Base-by-base conservation (phyloP, 2,329 filamentous ascomycete genomes). In the Meredithiella fracta region DNA sequence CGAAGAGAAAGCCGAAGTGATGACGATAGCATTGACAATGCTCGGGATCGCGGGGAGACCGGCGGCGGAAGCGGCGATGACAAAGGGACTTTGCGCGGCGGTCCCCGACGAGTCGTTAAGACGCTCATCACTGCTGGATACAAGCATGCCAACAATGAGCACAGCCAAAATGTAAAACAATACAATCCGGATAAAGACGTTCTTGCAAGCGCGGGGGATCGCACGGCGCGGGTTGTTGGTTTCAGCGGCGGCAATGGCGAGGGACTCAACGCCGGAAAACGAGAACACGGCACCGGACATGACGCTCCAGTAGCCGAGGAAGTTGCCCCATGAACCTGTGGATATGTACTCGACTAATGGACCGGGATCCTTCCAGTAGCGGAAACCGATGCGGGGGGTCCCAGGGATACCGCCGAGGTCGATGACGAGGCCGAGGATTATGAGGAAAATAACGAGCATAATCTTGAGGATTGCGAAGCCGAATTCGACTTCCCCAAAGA, bases 11-110 rank as follows among this genome's bases (percentile, higher is more conserved):
- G 56, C 56, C 7, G 82, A 84, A 0, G 81, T 85, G 61, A 89
- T 73, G 61, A 90, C 82, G 25, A 89, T 73, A 37, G 83, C 85
- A 65, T 91, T 91, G 67, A 90, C 81, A 55, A 90, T 77, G 4
- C 79, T 80, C 0, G 83, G 82, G 3, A 89, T 75, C 5, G 75
- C 81, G 3, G 71, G 73, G 57, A 89, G 81, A 0, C 82, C 79
- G 1, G 84, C 85, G 29, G 78, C 75, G 9, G 76, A 73, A 38
- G 83, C 80, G 17, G 84, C 85, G 60, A 89, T 85, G 58, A 90
- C 84, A 62, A 82, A 86, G 9, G 82, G 83, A 64, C 67, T 70
- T 63, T 76, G 70, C 1, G 73, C 73, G 2, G 75, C 72, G 22
- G 66, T 70, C 34, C 71, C 73, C 31, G 67, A 70, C n/a, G 65